A percentile compares a stretch with the other conserved stretches of the same genome.
phyloP scores from a whole-genome alignment of 2,329 filamentous ascomycete species.

The Monosporascus cannonballus region DNA sequence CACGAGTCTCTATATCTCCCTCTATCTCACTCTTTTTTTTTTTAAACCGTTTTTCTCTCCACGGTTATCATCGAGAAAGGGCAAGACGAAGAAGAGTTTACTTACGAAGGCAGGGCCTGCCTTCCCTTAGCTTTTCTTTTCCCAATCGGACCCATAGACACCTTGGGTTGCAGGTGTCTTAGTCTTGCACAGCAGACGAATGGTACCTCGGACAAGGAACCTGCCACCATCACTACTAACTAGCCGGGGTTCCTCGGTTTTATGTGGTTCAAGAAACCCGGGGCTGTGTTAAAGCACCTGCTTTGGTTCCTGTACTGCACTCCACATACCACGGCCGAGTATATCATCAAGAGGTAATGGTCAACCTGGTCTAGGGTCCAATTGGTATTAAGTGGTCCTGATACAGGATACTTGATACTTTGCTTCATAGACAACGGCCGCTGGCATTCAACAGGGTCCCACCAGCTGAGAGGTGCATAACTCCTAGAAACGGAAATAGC shows the following conservation, averaged over 20 bases:
- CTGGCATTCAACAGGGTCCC: not conserved
- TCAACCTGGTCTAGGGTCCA: not conserved
- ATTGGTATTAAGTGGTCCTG: not conserved
- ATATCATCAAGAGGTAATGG: not conserved
- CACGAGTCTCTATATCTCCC: not conserved
- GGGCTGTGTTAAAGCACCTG: not conserved
- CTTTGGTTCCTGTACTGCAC: not conserved
- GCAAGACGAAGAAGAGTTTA: no score
- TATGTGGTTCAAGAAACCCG: not conserved
- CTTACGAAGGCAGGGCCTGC: no score
- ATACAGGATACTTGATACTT: not conserved
- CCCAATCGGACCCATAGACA: not conserved
- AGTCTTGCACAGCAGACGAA: not conserved
- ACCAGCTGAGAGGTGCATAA: not conserved
- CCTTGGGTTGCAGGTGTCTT: not conserved
- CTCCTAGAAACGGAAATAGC: not conserved
- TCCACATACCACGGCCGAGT: not conserved
- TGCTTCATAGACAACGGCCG: not conserved
- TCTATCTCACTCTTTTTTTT: not conserved
- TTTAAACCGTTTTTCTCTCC: not conserved
- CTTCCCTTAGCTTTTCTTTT: not conserved
- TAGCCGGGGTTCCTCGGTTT: not conserved
- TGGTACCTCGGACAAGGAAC: not conserved
- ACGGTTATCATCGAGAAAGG: not conserved
- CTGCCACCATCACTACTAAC: not conserved